Evolutionary conservation across 805 yeast genomes (phyloP).

Genomic region (Maudiozyma pseudohumilis): DNA sequence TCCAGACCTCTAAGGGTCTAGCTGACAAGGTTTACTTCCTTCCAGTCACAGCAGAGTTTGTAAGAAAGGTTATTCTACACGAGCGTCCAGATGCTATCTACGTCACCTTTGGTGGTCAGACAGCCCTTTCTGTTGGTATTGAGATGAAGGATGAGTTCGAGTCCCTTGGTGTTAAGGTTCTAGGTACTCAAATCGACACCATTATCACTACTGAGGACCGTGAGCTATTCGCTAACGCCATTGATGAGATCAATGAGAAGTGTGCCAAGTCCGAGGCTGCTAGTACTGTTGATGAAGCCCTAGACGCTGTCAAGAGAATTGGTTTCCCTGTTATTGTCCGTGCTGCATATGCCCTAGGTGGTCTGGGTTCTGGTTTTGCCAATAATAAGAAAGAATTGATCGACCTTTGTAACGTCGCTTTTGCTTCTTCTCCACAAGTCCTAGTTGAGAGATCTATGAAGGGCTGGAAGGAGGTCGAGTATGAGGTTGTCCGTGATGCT

Average conservation of each 20-base stretch:
- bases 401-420: conserved; percentile 79
- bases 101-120: conserved; percentile 97
- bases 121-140: conserved; percentile 94
- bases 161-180: conserved; percentile 75
- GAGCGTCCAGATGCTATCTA: conserved; percentile 97
- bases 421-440: conserved; percentile 93
- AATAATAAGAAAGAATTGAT: conserved; percentile 74
- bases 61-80: conserved; percentile 85
- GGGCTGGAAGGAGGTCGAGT: conserved; percentile 99
- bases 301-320: conserved; percentile 72
- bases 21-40: conserved; percentile 97
- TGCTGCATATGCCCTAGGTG: conserved; percentile 96
- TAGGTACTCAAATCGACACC: conserved; percentile 95
- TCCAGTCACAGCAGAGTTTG: conserved; percentile 96
- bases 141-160: conserved; percentile 92
- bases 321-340: conserved; percentile 95
- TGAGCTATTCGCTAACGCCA: conserved; percentile 87
- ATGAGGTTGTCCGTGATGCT: conserved; percentile 97
- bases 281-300: conserved; percentile 66
- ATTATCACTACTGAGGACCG: conserved; percentile 97
- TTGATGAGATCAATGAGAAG: conserved; percentile 91
- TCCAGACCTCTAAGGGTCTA: conserved; percentile 93
- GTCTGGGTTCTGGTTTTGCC: conserved; percentile 97
- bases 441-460: conserved; percentile 93
- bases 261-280: conserved; percentile 93